These are phyloP conservation scores for Amyloporia xantha DNA, from an alignment of 768 basidiomycete genomes.

Conservation along the genomic window DNA sequence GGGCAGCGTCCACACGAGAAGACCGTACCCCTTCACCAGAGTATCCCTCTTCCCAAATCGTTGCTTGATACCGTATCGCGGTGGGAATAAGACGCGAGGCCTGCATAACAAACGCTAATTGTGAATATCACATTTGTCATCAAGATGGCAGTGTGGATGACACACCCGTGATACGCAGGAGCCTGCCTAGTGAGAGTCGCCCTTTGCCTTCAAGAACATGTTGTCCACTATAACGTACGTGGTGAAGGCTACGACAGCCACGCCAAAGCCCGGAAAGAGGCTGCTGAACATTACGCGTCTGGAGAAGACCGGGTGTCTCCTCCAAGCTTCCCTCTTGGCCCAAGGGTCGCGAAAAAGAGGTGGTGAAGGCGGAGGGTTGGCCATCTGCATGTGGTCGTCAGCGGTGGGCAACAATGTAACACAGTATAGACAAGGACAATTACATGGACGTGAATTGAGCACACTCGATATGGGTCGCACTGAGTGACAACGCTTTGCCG, in stretches of 20 bases:
- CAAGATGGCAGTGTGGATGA: too few relatives aligned
- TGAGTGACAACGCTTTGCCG: background rate
- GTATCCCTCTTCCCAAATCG: too few relatives aligned
- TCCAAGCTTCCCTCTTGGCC: constrained; percentile 91
- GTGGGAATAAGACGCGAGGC: too few relatives aligned
- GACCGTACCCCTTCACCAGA: too few relatives aligned
- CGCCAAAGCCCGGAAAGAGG: constrained; percentile 92
- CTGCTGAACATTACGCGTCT: constrained; percentile 83
- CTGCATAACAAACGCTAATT: too few relatives aligned
- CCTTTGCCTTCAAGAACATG: constrained; percentile 38
- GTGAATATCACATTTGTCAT: too few relatives aligned
- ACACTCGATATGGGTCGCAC: background rate
- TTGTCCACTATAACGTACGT: constrained; percentile 87
- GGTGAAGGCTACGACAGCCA: constrained; percentile 87
- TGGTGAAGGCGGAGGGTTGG: constrained; percentile 33
- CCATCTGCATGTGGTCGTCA: constrained; percentile 34
- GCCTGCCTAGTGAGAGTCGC: background rate
- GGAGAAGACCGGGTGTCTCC: constrained; percentile 83
- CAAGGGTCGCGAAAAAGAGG: constrained; percentile 90
- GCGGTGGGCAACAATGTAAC: constrained; percentile 3
- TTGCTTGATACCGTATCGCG: too few relatives aligned
- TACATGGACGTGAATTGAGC: constrained; percentile 2
- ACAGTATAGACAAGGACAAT: background rate
- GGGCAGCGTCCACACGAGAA: too few relatives aligned
- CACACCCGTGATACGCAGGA: background rate